phyloP scores from a whole-genome alignment of 2,329 filamentous ascomycete species.

The Penicillium rolfsii region DNA sequence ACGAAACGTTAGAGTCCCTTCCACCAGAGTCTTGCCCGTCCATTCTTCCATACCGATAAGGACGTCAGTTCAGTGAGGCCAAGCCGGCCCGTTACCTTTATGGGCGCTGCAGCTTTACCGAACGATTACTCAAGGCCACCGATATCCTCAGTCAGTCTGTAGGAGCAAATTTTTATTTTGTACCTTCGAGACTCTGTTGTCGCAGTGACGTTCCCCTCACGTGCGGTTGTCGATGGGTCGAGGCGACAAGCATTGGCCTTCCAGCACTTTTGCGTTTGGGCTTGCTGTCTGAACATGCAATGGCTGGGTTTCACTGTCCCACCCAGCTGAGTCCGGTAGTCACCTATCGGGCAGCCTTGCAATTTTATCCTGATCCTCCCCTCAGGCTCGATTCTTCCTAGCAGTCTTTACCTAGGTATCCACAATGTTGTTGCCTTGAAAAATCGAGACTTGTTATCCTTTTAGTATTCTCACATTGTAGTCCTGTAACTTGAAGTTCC shows the following conservation, averaged over 20 bases:
- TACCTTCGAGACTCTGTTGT: conserved; percentile 15
- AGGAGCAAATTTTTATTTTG: conserved; percentile 12
- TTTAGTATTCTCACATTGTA: neutral
- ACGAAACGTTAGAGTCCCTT: conserved; percentile 23
- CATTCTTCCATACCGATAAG: conserved; percentile 22
- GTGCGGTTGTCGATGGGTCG: conserved; percentile 14
- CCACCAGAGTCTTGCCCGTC: conserved; percentile 26
- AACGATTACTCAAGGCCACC: conserved; percentile 11
- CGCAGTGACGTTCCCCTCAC: conserved; percentile 14
- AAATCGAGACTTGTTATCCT: conserved; percentile 17
- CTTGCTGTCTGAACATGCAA: conserved; percentile 5
- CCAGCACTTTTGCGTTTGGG: conserved; percentile 9
- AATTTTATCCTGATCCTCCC: conserved; percentile 14
- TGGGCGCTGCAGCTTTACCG: conserved; percentile 7
- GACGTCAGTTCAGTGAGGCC: conserved; percentile 20
- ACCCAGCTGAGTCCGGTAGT: conserved; percentile 11
- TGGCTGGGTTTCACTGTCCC: conserved; percentile 5
- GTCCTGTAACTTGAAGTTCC: neutral
- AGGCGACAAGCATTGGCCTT: conserved; percentile 13
- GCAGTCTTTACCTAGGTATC: conserved; percentile 16
- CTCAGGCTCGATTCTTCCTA: conserved; percentile 21
- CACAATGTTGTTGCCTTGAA: conserved; percentile 16
- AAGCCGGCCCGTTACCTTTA: conserved; percentile 16
- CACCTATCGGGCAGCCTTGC: conserved; percentile 20
- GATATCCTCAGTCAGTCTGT: conserved; percentile 13